Percentiles rank a stretch among this genome's conserved stretches.
These are phyloP conservation scores for Astrothelium macrocarpum DNA, from an alignment of 495 filamentous ascomycete species.

Conservation along the genomic window DNA sequence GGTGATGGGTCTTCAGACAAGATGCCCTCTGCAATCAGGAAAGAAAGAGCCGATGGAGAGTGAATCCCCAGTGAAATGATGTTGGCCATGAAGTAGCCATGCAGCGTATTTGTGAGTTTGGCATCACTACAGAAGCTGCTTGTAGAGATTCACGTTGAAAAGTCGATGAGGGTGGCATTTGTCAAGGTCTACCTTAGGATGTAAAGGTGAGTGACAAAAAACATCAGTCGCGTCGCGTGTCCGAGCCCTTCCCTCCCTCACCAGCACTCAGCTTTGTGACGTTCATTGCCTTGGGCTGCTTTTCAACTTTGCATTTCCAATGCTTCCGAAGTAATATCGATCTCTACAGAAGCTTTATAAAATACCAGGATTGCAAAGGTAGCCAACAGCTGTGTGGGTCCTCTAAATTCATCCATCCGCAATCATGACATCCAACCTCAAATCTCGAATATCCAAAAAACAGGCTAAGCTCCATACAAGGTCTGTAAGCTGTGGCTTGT, in stretches of 20 bases:
- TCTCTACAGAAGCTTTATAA: no score
- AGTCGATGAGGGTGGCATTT: no score
- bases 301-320: no score
- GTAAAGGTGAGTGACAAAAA: no score
- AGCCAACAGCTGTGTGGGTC: no score
- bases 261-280: not conserved
- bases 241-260: not conserved
- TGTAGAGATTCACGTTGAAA: no score
- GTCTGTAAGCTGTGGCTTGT: slow-evolving; percentile 26
- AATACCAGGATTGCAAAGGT: no score
- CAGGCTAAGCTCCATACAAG: slow-evolving; percentile 43
- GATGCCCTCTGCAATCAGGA: slow-evolving; percentile 72
- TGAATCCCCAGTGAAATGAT: slow-evolving; percentile 82
- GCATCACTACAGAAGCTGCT: not conserved
- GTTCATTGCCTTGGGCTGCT: no score
- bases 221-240: not conserved
- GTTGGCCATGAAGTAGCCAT: slow-evolving; percentile 56
- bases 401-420: no score
- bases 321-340: no score
- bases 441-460: slow-evolving; percentile 23
- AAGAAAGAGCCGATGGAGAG: slow-evolving; percentile 69
- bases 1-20: slow-evolving; percentile 58
- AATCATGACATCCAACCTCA: slow-evolving; percentile 12
- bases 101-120: not conserved
- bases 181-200: no score